Evolutionary conservation across 495 filamentous ascomycete species (phyloP), one percentile per base, ranked within the genome.

Genomic region (Penicillium herquei): DNA sequence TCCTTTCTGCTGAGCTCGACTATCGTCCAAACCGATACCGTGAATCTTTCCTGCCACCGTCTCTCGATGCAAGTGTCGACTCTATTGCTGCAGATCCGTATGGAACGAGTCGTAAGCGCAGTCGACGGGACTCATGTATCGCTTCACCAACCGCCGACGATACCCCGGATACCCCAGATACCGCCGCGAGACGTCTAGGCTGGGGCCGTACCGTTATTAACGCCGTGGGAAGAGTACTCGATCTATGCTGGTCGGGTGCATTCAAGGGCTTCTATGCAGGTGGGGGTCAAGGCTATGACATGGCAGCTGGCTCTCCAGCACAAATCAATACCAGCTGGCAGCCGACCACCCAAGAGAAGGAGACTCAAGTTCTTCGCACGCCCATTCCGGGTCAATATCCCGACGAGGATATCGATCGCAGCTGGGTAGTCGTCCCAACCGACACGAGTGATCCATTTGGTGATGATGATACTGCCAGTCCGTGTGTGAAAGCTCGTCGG

Each of bases 201-300:
- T 78, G 76, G 75, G 75, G 74, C 13, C 78, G 63, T 40, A 71
- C 71, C 5, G 76, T 81, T 26, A 72, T 83, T 41, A 76, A 76
- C 33, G 81, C 88, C 26, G 85, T 91, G 7, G 89, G 89, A 7
- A 92, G 86, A 67, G 84, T 94, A 8, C 89, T 88, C 77, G 81
- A 91, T 63, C 91, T 95, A 56, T 94, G 91, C 78, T 87, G 78
- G 63, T 76, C 78, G 1, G 81, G 83, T 9, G 81, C 87, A 0
- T 92, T 96, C 65, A 75, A 78, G 45, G 92, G 92, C 0, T 96
- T 96, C 70, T 86, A 92, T 52, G 88, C 91, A 12, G 92, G 90
- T 21, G 91, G 88, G 14, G 92, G 91, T 6, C 77, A 73, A 37
- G 87, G 84, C 12, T 96, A 91, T 62, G 73, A 80, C 8, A 66